A percentile compares a stretch with the other conserved stretches of the same genome.
These are phyloP conservation scores for Cerioporus squamosus DNA, from an alignment of 1,284 basidiomycete species.

Conservation along the genomic window DNA sequence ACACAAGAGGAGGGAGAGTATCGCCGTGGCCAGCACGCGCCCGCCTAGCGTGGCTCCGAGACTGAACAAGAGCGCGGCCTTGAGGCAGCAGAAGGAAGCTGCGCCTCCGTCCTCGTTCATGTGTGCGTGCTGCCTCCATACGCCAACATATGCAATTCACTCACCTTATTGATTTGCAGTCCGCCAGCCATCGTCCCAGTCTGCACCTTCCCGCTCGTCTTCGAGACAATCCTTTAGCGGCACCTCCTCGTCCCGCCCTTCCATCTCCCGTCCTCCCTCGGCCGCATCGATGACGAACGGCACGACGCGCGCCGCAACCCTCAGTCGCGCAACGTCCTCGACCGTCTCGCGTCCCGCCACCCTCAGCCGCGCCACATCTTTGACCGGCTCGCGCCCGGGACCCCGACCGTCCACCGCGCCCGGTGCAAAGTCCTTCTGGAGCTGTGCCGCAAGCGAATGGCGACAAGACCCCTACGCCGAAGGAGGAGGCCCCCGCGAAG, in stretches of 20 bases:
- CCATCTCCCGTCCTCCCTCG: constrained; percentile 30
- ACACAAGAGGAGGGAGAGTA: constrained; percentile 76
- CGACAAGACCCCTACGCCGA: constrained; percentile 10
- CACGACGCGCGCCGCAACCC: constrained; percentile 34
- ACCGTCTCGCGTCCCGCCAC: constrained; percentile 15
- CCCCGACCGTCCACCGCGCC: constrained; percentile 15
- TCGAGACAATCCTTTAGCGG: constrained; percentile 32
- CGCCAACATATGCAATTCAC: background rate
- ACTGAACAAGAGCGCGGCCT: constrained; percentile 68
- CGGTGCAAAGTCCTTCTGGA: constrained; percentile 5
- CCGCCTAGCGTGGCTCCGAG: constrained; percentile 69
- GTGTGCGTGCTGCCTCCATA: constrained; percentile 48
- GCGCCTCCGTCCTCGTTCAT: constrained; percentile 67
- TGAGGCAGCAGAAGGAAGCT: constrained; percentile 62
- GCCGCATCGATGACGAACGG: constrained; percentile 22
- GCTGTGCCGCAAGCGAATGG: constrained; percentile 18
- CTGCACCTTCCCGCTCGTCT: constrained; percentile 27
- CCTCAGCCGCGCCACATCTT: constrained; percentile 27
- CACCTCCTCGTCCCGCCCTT: constrained; percentile 23
- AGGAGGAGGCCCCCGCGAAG: constrained; percentile 20
- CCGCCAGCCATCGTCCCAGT: constrained; percentile 22
- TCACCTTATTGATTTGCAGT: constrained; percentile 17
- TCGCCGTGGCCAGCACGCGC: constrained; percentile 67
- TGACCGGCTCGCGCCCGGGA: background rate
- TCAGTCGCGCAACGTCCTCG: constrained; percentile 23